Conservation (phyloP, 441 rosid genomes). For the Mallotus japonicus region DNA sequence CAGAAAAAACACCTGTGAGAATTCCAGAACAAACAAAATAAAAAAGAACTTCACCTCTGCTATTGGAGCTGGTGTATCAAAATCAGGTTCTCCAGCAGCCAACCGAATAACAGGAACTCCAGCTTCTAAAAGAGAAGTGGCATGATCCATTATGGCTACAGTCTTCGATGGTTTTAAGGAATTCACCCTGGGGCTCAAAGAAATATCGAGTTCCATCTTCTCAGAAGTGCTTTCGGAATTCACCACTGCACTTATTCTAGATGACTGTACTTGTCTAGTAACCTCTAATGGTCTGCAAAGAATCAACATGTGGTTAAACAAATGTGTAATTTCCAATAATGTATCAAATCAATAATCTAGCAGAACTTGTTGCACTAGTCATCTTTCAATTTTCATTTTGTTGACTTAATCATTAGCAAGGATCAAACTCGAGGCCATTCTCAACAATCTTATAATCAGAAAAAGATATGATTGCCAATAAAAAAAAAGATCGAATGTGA, state of each 20-base stretch:
- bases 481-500: not conserved
- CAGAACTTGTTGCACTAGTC: not conserved
- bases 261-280: not conserved
- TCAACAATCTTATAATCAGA: not conserved
- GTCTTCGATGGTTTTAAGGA: conserved; percentile 91
- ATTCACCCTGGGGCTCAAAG: conserved; percentile 83
- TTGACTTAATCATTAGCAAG: not conserved
- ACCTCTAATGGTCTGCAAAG: conserved; percentile 28
- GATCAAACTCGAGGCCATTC: not conserved
- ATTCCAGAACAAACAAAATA: not conserved
- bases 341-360: not conserved
- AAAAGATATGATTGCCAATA: too few relatives aligned
- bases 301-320: not conserved
- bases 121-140: conserved; percentile 80
- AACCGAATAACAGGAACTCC: conserved; percentile 84
- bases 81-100: conserved; percentile 99
- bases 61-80: conserved; percentile 74
- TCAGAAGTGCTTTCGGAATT: conserved; percentile 40
- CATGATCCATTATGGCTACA: conserved; percentile 86
- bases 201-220: conserved; percentile 55
- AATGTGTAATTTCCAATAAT: not conserved
- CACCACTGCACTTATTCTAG: conserved; percentile 37
- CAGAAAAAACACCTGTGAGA: not conserved
- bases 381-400: not conserved
- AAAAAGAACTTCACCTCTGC: conserved; percentile 55